phyloP scores from a whole-genome alignment of 2,329 filamentous ascomycete species.

The Pseudocercospora crystallina region DNA sequence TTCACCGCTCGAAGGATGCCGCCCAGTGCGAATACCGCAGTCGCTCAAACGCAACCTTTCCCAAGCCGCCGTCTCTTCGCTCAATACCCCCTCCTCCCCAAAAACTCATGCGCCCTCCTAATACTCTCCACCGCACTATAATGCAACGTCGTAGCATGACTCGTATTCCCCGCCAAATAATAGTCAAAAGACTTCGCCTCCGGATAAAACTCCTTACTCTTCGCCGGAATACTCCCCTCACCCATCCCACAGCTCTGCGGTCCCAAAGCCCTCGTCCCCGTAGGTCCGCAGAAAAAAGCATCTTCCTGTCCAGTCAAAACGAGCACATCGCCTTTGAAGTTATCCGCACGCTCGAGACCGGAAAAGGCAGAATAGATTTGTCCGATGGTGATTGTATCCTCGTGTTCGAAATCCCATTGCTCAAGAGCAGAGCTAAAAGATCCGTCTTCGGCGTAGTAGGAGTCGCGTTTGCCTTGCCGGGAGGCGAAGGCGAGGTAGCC shows the following conservation, averaged over 20 bases:
- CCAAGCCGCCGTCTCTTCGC: neutral
- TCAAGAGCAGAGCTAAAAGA: conserved; percentile 17
- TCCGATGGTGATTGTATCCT: conserved; percentile 22
- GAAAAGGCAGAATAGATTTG: conserved; percentile 21
- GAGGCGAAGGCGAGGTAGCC: conserved; percentile 21
- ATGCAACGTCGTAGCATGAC: conserved; percentile 21
- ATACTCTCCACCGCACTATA: conserved; percentile 16
- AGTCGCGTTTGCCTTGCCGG: conserved; percentile 16
- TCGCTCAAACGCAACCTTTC: no score
- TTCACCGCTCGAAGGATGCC: no score
- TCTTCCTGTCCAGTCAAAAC: conserved; percentile 20
- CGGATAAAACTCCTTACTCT: conserved; percentile 18
- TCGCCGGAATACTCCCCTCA: conserved; percentile 15
- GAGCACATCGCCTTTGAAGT: conserved; percentile 16
- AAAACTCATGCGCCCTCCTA: conserved; percentile 18
- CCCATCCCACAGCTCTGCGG: conserved; percentile 19
- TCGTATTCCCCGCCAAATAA: conserved; percentile 19
- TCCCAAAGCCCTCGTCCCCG: conserved; percentile 16
- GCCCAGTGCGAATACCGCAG: no score
- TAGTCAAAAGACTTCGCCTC: conserved; percentile 18
- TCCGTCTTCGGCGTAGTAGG: conserved; percentile 19
- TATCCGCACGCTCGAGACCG: conserved; percentile 14
- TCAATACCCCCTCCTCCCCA: conserved; percentile 17
- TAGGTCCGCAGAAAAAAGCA: conserved; percentile 24
- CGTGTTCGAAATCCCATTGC: conserved; percentile 21